Conservation (phyloP, 176 grass and related monocot species). For the Themeda triandra region DNA sequence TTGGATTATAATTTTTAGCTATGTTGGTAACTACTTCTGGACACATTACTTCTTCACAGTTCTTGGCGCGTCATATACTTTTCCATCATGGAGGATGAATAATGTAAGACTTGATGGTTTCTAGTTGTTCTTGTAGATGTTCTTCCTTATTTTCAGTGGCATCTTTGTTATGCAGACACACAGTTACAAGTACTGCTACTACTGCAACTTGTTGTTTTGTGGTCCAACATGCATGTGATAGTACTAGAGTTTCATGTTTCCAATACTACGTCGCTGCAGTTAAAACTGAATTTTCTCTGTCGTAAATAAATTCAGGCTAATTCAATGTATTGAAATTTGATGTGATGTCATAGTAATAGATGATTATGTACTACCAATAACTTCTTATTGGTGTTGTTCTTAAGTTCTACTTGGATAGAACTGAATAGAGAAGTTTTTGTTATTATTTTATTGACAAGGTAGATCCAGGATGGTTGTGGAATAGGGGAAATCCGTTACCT, state of each 20-base stretch:
- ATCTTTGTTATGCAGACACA: neutral
- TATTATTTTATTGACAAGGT: neutral
- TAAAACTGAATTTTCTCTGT: neutral
- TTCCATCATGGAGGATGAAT: conserved; percentile 99
- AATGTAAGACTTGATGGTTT: conserved; percentile 61
- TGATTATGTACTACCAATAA: neutral
- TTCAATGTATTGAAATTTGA: neutral
- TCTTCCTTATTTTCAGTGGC: neutral
- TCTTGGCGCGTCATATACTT: conserved; percentile 94
- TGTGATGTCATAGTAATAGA: neutral
- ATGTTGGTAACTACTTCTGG: conserved; percentile 99
- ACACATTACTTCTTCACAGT: conserved; percentile 99
- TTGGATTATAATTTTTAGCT: conserved; percentile 98
- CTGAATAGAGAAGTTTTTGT: neutral
- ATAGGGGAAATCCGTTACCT: neutral
- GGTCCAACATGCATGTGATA: neutral
- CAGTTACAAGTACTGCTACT: neutral
- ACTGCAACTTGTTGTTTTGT: neutral
- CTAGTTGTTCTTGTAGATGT: neutral
- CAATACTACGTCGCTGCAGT: neutral
- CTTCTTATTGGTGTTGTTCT: neutral
- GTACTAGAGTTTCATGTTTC: neutral
- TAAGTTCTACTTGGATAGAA: neutral
- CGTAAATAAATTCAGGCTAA: neutral
- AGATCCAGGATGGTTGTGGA: neutral